Conservation (phyloP, 2,329 filamentous ascomycete species). For the Hypoxylon rubiginosum region DNA sequence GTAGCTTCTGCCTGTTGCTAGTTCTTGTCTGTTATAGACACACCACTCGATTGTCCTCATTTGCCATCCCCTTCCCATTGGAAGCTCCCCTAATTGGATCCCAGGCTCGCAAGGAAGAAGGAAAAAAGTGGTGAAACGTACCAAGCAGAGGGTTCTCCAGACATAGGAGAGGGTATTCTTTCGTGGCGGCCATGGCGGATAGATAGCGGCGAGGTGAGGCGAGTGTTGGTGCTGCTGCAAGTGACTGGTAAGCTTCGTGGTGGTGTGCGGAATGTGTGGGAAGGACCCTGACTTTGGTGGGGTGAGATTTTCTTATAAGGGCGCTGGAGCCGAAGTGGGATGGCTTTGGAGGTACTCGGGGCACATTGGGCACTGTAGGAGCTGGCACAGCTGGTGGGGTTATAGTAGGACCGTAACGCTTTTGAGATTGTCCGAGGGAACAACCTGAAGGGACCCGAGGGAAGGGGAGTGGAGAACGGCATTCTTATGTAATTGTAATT, state of each 20-base stretch:
- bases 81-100: conserved; percentile 16
- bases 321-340: conserved; percentile 20
- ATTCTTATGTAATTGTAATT: conserved; percentile 10
- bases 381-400: conserved; percentile 34
- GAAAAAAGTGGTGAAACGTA: conserved; percentile 58
- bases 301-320: conserved; percentile 52
- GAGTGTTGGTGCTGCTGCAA: conserved; percentile 1
- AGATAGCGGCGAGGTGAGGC: conserved; percentile 27
- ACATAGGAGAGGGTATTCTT: conserved; percentile 90
- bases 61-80: background rate
- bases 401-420: conserved; percentile 36
- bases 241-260: conserved; percentile 15
- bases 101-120: background rate
- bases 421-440: conserved; percentile 43
- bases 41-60: background rate
- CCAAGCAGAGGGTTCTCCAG: conserved; percentile 98
- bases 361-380: background rate
- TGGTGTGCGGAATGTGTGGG: conserved; percentile 21
- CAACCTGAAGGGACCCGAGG: conserved; percentile 26
- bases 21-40: background rate
- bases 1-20: background rate
- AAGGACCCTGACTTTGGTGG: conserved; percentile 46
- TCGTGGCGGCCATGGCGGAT: conserved; percentile 75
- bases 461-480: conserved; percentile 35
- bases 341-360: background rate